Base-by-base conservation (phyloP, 2,329 filamentous ascomycete species). In the Aspergillus hiratsukae region DNA sequence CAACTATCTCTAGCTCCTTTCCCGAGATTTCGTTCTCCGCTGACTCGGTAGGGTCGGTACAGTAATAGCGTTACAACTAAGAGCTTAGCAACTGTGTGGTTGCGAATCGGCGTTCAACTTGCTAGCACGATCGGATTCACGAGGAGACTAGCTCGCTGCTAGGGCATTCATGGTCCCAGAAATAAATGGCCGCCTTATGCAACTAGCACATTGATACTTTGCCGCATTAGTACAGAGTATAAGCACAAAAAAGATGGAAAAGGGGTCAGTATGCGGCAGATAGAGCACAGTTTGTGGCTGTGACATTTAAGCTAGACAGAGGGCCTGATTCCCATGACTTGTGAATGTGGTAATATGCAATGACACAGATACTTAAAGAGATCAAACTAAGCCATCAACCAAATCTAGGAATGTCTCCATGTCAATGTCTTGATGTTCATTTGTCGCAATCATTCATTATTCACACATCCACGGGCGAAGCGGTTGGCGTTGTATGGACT, bases 21-120 rank as follows among this genome's bases (percentile, higher is more conserved):
- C 50, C 28, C 40, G 40, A 48, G 50, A 37, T 11, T 45, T 52
- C 46, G 37, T 45, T 41, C 49, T 27, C 49, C 21, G 27, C 43
- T 2, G 23, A 48, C 14, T 50, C 21, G 48, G 29, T 51, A 40
- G 29, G 8, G n/a, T n/a, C 9, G 27, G n/a, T 50, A 11, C 27
- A n/a, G 48, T 52, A 41, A 57, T 60, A 54, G 58, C 58, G 55
- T 61, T 58, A 61, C 60, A 59, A 54, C 60, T 61, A 61, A 62
- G 56, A 56, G 52, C 54, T 58, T 62, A 59, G 54, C 28, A 28
- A 52, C 48, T 21, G 51, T 56, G 50, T 48, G 50, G 48, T 57
- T 51, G 58, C 60, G 58, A 62, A 62, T 58, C 54, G 61, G 56
- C 54, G 54, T 55, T 48, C 51, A 59, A 59, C 55, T 58, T 59